Percentiles rank a stretch among this genome's conserved stretches.
Conservation (phyloP, 2,329 filamentous ascomycete species). For the Cryoendolithus antarcticus region DNA sequence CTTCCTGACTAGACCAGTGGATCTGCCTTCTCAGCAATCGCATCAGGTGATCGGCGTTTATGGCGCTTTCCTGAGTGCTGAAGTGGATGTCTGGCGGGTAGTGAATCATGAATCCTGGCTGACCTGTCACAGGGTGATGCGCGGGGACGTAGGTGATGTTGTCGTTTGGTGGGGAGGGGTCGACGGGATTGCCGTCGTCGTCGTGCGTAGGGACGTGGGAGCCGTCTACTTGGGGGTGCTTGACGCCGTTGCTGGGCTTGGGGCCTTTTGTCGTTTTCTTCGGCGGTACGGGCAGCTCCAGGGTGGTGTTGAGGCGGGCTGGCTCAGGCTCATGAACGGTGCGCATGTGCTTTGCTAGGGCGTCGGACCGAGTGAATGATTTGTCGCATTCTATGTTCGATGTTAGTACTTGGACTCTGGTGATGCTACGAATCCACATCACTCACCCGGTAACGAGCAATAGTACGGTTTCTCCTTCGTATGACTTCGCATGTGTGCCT, state of each 20-base stretch:
- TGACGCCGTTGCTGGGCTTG: conserved; percentile 3
- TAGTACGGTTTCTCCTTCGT: conserved; percentile 98
- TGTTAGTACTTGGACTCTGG: too few species aligned
- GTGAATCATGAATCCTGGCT: conserved; percentile 35
- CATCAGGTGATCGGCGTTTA: conserved; percentile 56
- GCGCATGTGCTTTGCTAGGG: conserved; percentile 94
- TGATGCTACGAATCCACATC: too few species aligned
- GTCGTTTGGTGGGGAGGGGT: conserved; percentile 33
- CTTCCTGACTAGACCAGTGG: conserved; percentile 59
- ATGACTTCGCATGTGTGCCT: conserved; percentile 95
- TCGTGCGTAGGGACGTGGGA: conserved; percentile 14
- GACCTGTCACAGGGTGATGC: conserved; percentile 46
- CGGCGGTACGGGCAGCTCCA: conserved; percentile 20
- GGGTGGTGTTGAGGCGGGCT: conserved; percentile 51
- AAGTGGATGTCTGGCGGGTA: conserved; percentile 50
- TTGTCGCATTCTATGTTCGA: conserved; percentile 71
- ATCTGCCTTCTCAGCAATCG: conserved; percentile 50
- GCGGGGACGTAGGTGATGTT: conserved; percentile 48
- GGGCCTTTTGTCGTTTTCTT: conserved; percentile 3
- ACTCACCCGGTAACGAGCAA: conserved; percentile 77
- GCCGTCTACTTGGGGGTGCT: background rate
- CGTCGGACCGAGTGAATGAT: conserved; percentile 90
- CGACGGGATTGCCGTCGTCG: conserved; percentile 19
- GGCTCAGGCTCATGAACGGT: conserved; percentile 97
- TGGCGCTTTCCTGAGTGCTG: conserved; percentile 49